These are phyloP conservation scores for Mucor plumbeus DNA, from an alignment of 371 early-diverging fungal species.

Conservation along the genomic window DNA sequence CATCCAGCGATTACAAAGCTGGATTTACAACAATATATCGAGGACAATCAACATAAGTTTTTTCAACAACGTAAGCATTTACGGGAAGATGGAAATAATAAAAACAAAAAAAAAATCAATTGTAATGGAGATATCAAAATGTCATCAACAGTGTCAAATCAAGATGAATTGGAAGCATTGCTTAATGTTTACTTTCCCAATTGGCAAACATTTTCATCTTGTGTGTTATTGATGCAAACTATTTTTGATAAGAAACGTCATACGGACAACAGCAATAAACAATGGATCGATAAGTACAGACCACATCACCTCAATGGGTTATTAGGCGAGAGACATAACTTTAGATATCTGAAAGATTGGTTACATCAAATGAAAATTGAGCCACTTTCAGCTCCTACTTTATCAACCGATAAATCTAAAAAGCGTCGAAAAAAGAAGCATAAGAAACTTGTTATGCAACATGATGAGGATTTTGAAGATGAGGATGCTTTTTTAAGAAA, in stretches of 20 bases:
- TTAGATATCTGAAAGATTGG: conserved; percentile 42
- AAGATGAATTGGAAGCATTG: conserved; percentile 3
- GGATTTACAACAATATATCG: background rate
- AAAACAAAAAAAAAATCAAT: too few species aligned
- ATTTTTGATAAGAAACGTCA: conserved; percentile 12
- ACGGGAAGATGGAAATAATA: background rate
- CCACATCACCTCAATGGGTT: conserved; percentile 31
- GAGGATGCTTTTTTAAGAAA: conserved; percentile 3
- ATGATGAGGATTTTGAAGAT: background rate
- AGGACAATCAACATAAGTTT: background rate
- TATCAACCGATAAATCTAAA: background rate
- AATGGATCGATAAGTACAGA: conserved; percentile 47
- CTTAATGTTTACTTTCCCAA: conserved; percentile 19
- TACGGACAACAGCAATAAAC: background rate
- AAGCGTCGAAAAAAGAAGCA: conserved; percentile 13
- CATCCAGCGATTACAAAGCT: background rate
- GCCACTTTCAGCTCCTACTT: conserved; percentile 21
- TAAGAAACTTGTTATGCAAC: background rate
- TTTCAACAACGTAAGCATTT: background rate
- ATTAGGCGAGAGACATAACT: conserved; percentile 31
- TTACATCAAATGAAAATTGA: conserved; percentile 45
- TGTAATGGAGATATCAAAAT: background rate
- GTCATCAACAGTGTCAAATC: background rate
- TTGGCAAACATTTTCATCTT: conserved; percentile 24
- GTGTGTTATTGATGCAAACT: conserved; percentile 13